Percentiles rank a stretch among this genome's conserved stretches.
phyloP scores from a whole-genome alignment of 352 stramenopile species.

The Thraustochytrium sp. region DNA sequence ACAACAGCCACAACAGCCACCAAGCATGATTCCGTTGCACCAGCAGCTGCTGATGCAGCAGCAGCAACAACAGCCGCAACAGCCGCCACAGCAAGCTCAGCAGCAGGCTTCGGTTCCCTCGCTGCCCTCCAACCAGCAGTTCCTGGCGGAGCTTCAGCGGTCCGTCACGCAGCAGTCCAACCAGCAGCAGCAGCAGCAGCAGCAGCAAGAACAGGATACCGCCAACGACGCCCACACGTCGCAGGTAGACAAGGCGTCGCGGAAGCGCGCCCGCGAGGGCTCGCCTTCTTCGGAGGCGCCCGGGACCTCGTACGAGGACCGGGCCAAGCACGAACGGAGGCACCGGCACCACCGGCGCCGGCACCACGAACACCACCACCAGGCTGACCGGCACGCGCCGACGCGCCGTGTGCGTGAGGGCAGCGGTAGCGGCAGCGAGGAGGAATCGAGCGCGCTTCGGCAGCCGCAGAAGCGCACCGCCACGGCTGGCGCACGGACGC shows the following conservation, averaged over 20 bases:
- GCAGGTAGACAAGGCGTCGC: neutral
- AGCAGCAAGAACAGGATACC: neutral
- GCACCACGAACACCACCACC: constrained; percentile 11
- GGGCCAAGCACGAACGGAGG: too few species aligned
- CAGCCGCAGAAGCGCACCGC: neutral
- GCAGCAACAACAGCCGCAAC: neutral
- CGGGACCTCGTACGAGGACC: too few species aligned
- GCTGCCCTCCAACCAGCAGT: constrained; percentile 6
- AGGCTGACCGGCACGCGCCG: neutral
- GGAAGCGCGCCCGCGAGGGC: neutral
- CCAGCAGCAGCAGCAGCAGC: neutral
- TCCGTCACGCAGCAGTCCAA: neutral
- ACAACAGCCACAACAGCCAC: neutral
- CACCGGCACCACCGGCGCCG: too few species aligned
- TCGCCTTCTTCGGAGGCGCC: neutral
- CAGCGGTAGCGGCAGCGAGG: neutral
- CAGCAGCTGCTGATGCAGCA: neutral
- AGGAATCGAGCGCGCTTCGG: neutral
- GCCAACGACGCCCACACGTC: too few species aligned
- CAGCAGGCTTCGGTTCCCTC: too few species aligned
- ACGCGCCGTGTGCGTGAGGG: neutral
- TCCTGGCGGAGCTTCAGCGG: neutral
- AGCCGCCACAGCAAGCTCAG: neutral
- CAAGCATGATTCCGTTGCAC: too few species aligned
- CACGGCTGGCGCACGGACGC: neutral